Base-by-base conservation (phyloP, 2,329 filamentous ascomycete species). In the Teratosphaeria pseudoeucalypti region DNA sequence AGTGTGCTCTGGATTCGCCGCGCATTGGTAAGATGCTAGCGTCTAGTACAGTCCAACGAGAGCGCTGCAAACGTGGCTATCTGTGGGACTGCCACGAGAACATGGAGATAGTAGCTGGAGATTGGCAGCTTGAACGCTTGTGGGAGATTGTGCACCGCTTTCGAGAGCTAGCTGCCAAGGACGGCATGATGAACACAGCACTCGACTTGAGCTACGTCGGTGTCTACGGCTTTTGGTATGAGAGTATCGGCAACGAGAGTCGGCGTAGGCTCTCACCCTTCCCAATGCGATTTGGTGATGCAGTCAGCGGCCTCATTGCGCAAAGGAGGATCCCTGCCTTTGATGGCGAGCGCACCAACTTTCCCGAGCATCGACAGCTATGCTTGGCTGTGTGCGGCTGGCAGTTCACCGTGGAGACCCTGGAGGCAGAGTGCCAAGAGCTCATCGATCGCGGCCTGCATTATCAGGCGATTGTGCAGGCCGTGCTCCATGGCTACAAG, bases 171-270 rank as follows among this genome's bases (percentile, higher is more conserved):
- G 84, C 86, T 2, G 77, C 80, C 39, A 81, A 86, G 63, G 82
- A 84, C 54, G 86, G 85, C n/a, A 88, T 94, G 87, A 77, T 87
- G 29, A 78, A 84, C 7, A 79, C 82, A 12, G 81, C 81, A 2
- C 76, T 91, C 3, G 89, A 94, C 66, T 75, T 92, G 23, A 87
- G 86, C 67, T 94, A 88, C 67, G 77, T 92, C 60, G 90, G 90
- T 1, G 84, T 92, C 6, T 78, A 83, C 58, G 82, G 82, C 2
- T 82, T 94, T 58, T 92, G 89, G 88, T 82, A 76, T 2, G 69
- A 69, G 34, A 78, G 85, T 56, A 78, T 90, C 9, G 87, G 86
- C 2, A 66, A 63, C 16, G 63, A 64, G 34, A 60, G 62, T 27
- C 63, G 63, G 26, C 60, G 61, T 7, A 34, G 34, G 12, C 26